Evolutionary conservation across 73 alveolate species (phyloP), one percentile per base, ranked within the genome.

Genomic region (Paramecium caudatum): DNA sequence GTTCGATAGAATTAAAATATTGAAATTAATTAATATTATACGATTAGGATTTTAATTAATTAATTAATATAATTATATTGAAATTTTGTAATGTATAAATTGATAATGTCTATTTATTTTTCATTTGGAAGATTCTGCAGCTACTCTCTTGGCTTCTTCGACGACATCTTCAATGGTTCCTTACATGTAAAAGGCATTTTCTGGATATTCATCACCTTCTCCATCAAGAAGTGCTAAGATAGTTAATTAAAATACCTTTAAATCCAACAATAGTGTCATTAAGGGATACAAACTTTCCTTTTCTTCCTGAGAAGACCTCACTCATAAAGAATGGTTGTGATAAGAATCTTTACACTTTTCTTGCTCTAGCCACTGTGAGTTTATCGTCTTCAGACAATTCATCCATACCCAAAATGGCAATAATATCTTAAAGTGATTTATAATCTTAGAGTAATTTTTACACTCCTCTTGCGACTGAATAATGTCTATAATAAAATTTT

Each of bases 321-420:
- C 97, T 85, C 95, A 96, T 96, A 91, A 92, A 92, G 98, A 96
- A 96, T 48, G 97, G 95, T 82, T 94, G 90, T 12, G 95, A 91
- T 63, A 96, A 92, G 97, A 95, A 95, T 90, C 94, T 94, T 91
- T 93, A 93, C 82, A 95, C 95, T 96, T 97, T 97, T 90, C 99
- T 96, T 10, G 99, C 99, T 50, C 99, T 94, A 62, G 99, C 98
- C 82, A 97, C 99, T n/a, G 97, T 92, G 88, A 97, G 94, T 91
- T 95, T 96, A 92, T 97, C 99, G 46, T 97, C 98, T 91, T 96
- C 99, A 15, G 97, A 92, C 63, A 97, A 94, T 94, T 97, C 99
- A 82, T 97, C 99, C 98, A 97, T 95, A 81, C 99, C 99, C 95
- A 97, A 91, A 91, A 97, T 97, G 91, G 99, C 99, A 87, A 97